phyloP scores from a whole-genome alignment of 2,329 filamentous ascomycete genomes.

The Tolypocladium cylindrosporum region DNA sequence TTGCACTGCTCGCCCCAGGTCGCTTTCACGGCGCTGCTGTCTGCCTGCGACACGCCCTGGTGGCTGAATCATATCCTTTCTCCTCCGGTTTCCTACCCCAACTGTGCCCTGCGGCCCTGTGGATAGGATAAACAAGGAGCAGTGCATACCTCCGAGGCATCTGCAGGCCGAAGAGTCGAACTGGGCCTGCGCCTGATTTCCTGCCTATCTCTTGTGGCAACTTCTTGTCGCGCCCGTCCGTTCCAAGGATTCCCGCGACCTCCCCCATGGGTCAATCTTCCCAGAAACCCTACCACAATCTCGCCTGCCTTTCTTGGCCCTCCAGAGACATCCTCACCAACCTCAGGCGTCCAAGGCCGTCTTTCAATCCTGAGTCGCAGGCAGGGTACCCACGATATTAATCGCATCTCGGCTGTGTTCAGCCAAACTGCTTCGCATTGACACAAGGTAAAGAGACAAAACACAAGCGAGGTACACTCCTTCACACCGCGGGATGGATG shows the following conservation, averaged over 20 bases:
- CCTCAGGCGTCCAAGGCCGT: not conserved
- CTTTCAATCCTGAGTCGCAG: not conserved
- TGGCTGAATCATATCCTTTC: not conserved
- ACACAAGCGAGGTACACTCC: too few species aligned
- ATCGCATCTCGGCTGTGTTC: not conserved
- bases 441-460: not conserved
- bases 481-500: conserved; percentile 2
- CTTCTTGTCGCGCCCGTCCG: not conserved
- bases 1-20: not conserved
- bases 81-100: not conserved
- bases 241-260: not conserved
- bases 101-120: not conserved
- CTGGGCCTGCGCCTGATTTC: not conserved
- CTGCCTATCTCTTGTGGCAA: not conserved
- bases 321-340: not conserved
- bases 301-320: not conserved
- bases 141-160: not conserved
- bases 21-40: not conserved
- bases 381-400: not conserved
- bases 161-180: not conserved
- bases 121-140: not conserved
- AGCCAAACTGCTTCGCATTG: not conserved
- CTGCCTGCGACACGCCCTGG: not conserved
- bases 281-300: not conserved
- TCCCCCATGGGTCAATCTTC: not conserved